These are phyloP conservation scores for Dryas octopetala DNA, from an alignment of 306 rosid species.

Conservation along the genomic window DNA sequence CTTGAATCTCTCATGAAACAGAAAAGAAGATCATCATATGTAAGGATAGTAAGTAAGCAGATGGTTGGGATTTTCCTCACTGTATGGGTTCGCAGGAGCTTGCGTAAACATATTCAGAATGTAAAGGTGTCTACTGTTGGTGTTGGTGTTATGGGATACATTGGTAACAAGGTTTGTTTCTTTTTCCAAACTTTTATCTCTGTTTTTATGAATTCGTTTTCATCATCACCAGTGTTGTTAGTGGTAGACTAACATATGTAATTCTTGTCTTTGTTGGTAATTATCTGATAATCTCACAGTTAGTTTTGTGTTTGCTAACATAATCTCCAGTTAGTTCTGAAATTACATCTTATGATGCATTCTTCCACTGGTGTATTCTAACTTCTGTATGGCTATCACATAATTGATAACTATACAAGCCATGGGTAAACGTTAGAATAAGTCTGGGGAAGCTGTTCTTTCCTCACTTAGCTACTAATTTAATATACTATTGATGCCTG, in stretches of 20 bases:
- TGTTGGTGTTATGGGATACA: slow-evolving; percentile 97
- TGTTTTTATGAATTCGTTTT: neutral
- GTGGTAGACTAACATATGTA: neutral
- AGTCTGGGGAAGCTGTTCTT: neutral
- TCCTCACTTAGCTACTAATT: neutral
- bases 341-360: neutral
- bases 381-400: neutral
- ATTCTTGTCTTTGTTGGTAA: neutral
- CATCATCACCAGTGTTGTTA: neutral
- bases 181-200: slow-evolving; percentile 9
- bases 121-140: slow-evolving; percentile 89
- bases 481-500: neutral
- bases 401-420: neutral
- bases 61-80: slow-evolving; percentile 93
- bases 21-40: slow-evolving; percentile 68
- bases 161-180: slow-evolving; percentile 85
- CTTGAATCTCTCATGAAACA: slow-evolving; percentile 76
- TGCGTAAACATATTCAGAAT: slow-evolving; percentile 87
- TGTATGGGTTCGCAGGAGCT: slow-evolving; percentile 81
- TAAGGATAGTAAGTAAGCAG: slow-evolving; percentile 90
- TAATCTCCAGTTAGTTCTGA: neutral
- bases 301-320: neutral
- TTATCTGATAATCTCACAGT: slow-evolving; percentile 1
- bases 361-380: neutral
- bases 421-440: neutral